These are phyloP conservation scores for Myxozyma mucilagina DNA, from an alignment of 805 yeast species.

Conservation along the genomic window DNA sequence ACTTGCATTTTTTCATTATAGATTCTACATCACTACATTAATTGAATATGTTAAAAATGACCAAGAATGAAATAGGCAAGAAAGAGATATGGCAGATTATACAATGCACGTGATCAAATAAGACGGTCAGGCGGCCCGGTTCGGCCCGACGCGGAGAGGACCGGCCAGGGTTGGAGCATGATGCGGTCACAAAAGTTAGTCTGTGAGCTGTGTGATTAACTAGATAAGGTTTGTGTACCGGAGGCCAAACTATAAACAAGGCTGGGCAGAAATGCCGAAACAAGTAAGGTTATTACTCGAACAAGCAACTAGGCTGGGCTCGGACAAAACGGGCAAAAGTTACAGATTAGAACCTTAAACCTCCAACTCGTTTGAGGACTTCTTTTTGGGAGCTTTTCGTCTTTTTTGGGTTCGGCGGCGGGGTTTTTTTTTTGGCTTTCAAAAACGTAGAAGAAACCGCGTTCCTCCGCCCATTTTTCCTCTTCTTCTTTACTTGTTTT, in stretches of 20 bases:
- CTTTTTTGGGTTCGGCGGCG: neutral
- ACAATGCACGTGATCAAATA: neutral
- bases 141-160: neutral
- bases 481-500: neutral
- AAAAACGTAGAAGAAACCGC: neutral
- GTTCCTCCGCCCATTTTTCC: neutral
- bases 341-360: neutral
- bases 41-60: neutral
- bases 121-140: neutral
- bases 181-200: neutral
- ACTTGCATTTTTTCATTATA: too few species aligned
- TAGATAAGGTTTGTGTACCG: neutral
- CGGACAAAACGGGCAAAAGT: neutral
- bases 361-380: neutral
- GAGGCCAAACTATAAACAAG: neutral
- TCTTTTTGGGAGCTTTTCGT: too few species aligned
- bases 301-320: neutral
- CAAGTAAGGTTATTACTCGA: neutral
- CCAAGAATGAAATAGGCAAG: neutral
- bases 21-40: too few species aligned
- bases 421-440: neutral
- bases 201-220: neutral
- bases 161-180: neutral
- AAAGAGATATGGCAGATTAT: too few species aligned
- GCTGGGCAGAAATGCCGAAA: neutral